These are phyloP conservation scores for Cladophialophora immunda DNA, from an alignment of 2,329 filamentous ascomycete species.

Conservation along the genomic window DNA sequence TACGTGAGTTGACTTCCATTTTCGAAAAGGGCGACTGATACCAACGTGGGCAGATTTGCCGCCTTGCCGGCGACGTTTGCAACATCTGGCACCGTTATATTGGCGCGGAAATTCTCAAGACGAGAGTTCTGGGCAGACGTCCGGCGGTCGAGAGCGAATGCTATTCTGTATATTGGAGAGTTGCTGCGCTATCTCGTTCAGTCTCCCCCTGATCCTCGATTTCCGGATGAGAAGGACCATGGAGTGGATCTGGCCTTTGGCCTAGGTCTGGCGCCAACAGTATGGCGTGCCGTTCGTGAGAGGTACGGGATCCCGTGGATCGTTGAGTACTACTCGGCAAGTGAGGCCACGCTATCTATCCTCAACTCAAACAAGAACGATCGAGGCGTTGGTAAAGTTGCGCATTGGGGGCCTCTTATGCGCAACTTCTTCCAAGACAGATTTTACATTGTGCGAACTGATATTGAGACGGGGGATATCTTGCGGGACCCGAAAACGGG, in stretches of 20 bases:
- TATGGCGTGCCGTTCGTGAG: conserved; percentile 34
- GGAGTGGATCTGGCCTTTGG: conserved; percentile 31
- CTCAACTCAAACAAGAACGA: conserved; percentile 54
- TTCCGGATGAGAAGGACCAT: conserved; percentile 32
- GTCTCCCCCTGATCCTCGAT: conserved; percentile 30
- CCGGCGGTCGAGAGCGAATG: conserved; percentile 33
- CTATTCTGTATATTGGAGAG: conserved; percentile 39
- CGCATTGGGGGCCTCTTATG: conserved; percentile 53
- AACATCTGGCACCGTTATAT: conserved; percentile 29
- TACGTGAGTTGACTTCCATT: no score
- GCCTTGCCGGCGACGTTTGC: conserved; percentile 43
- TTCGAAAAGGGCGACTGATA: no score
- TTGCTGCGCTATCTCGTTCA: conserved; percentile 39
- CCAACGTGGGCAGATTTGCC: no score
- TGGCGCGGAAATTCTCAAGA: conserved; percentile 40
- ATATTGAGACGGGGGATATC: conserved; percentile 52
- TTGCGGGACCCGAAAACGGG: conserved; percentile 71
- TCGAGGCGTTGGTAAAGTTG: conserved; percentile 55
- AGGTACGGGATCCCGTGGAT: conserved; percentile 56
- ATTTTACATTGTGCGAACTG: conserved; percentile 54
- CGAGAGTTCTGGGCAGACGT: conserved; percentile 37
- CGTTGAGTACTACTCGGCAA: conserved; percentile 59
- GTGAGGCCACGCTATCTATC: conserved; percentile 57
- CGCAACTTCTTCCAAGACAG: conserved; percentile 51
- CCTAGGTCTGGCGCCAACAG: conserved; percentile 28